phyloP scores from a whole-genome alignment of 2,329 filamentous ascomycete species.

The Ramichloridium luteum region DNA sequence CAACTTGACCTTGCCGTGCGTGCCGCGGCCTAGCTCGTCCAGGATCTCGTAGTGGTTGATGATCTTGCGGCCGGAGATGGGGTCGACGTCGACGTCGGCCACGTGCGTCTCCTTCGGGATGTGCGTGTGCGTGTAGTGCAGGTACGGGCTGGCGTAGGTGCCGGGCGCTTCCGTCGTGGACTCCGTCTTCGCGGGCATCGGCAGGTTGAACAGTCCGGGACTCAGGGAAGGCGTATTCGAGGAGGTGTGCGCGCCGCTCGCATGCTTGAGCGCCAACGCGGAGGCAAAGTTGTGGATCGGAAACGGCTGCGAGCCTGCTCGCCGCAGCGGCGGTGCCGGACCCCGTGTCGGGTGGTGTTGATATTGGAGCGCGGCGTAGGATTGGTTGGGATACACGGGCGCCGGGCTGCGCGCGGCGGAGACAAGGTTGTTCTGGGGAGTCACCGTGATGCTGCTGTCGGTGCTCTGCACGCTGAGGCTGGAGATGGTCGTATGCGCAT shows the following conservation, averaged over 20 bases:
- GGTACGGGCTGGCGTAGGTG: conserved; percentile 37
- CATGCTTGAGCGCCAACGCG: conserved; percentile 29
- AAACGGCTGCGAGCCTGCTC: conserved; percentile 31
- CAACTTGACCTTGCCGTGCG: conserved; percentile 96
- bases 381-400: conserved; percentile 35
- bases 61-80: conserved; percentile 78
- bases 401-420: conserved; percentile 23
- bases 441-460: conserved; percentile 25
- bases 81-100: conserved; percentile 79
- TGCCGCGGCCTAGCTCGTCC: conserved; percentile 86
- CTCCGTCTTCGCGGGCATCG: conserved; percentile 18
- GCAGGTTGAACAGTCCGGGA: conserved; percentile 34
- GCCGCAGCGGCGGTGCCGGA: conserved; percentile 30
- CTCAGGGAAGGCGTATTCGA: conserved; percentile 37
- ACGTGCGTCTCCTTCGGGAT: conserved; percentile 61
- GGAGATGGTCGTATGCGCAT: conserved; percentile 29
- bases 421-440: conserved; percentile 17
- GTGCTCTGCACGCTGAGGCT: conserved; percentile 30
- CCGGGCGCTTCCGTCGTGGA: conserved; percentile 26
- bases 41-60: conserved; percentile 98
- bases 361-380: conserved; percentile 36
- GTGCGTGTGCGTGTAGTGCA: conserved; percentile 38
- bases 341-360: conserved; percentile 33
- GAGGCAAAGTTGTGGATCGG: conserved; percentile 30
- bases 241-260: conserved; percentile 30